Base-by-base conservation (phyloP, 108 stramenopile genomes). In the Stephanodiscus triporus region DNA sequence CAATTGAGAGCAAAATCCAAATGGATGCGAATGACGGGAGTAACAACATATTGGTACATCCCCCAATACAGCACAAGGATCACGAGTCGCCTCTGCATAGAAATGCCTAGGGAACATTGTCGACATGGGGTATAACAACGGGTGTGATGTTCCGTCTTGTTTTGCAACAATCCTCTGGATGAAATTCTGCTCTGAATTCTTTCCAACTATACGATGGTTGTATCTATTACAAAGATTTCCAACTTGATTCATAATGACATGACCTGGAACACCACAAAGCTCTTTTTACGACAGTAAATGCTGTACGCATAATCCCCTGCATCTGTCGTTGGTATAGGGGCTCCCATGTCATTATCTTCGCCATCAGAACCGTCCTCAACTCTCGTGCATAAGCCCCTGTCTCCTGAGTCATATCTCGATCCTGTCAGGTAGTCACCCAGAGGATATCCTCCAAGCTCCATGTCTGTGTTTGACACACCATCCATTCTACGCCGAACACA, bases 161-260 rank as follows among this genome's bases (percentile, higher is more conserved):
- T 24, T 6, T 8, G 66, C 22, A 19, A 68, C 66, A 48, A 68
- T 27, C 47, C 47, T 34, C 26, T 68, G 66, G 5, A 68, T 51
- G 24, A 68, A 68, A 34, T 68, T 47, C 53, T 55, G 50, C 66
- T 68, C 50, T 10, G 27, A 29, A 26, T 54, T 48, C 5, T 27
- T 68, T 27, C 66, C 66, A 13, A 22, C 36, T 27, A 68, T 51
- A 17, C 48, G 50, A 43, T 29, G 45, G 48, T 68, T 68, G 53
- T 37, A 55, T 37, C 66, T 51, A 19, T 30, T 55, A 30, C 66
- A 51, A 5, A 68, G 50, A 27, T 32, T 30, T 23, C 48, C 66
- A 38, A 32, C 47, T 51, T 68, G 66, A 30, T 68, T 68, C 50
- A 68, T 53, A 14, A 68, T 30, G 20, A 68, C 66, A 37, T 68